Conservation (phyloP, 202 grass and related monocot species). For the Dendrocalamus latiflorus region DNA sequence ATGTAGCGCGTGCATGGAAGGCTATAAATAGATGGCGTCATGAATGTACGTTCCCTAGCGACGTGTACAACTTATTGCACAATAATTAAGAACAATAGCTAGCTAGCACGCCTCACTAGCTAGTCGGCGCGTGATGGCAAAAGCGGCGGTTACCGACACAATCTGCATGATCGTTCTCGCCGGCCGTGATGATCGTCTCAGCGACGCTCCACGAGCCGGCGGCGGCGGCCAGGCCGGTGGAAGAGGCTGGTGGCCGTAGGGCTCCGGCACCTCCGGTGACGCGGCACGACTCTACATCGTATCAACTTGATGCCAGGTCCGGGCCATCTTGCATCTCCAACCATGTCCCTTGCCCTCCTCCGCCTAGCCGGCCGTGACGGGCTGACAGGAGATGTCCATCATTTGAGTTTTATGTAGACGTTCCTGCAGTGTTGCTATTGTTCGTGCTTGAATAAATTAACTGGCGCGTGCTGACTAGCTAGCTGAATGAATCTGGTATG, state of each 20-base stretch:
- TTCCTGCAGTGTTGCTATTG: neutral
- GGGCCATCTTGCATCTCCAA: too few species aligned
- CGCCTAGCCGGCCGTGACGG: neutral
- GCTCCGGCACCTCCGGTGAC: neutral
- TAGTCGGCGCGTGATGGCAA: neutral
- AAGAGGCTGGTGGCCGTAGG: neutral
- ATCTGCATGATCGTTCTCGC: neutral
- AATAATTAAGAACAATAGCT: neutral
- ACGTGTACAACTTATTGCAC: neutral
- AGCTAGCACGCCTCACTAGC: too few species aligned
- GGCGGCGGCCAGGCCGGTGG: neutral
- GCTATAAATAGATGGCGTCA: neutral
- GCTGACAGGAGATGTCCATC: neutral
- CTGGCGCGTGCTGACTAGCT: neutral
- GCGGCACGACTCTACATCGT: neutral
- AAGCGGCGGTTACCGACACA: neutral
- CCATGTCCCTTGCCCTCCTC: too few species aligned
- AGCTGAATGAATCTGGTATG: neutral
- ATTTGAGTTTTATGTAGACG: neutral
- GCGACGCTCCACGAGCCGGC: neutral
- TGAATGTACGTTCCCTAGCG: neutral
- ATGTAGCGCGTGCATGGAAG: neutral
- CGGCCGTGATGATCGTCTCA: neutral
- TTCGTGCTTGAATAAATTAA: neutral
- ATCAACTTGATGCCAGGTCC: too few species aligned